Evolutionary conservation across 805 yeast genomes (phyloP).

Genomic region (Candida nemodendra): DNA sequence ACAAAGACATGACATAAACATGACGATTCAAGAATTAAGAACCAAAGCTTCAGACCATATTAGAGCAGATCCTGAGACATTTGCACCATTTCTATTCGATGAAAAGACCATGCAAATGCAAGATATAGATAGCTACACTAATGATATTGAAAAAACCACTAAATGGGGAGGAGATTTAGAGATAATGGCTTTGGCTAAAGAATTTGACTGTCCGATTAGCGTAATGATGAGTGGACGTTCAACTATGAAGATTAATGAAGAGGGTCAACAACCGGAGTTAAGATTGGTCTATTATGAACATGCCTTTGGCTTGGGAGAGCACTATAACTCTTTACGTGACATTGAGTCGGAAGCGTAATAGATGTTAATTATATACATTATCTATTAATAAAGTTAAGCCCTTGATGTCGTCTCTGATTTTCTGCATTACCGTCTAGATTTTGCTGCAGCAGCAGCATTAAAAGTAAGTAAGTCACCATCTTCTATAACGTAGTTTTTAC

Average conservation of each 20-base stretch:
- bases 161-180: conserved; percentile 98
- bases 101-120: conserved; percentile 64
- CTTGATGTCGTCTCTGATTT: too few relatives aligned
- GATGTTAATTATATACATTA: background rate
- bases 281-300: conserved; percentile 81
- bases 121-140: conserved; percentile 67
- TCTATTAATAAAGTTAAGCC: too few relatives aligned
- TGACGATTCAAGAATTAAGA: conserved; percentile 56
- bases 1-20: conserved; percentile 44
- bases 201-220: conserved; percentile 70
- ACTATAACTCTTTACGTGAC: conserved; percentile 72
- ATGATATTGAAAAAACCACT: conserved; percentile 69
- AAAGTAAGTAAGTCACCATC: conserved; percentile 92
- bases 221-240: conserved; percentile 78
- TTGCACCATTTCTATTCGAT: conserved; percentile 78
- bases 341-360: conserved; percentile 1
- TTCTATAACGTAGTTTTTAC: conserved; percentile 92
- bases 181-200: conserved; percentile 73
- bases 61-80: conserved; percentile 61
- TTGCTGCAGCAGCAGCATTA: conserved; percentile 71
- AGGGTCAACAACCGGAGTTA: conserved; percentile 51
- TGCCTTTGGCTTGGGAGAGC: conserved; percentile 89
- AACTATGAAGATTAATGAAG: conserved; percentile 60
- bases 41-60: conserved; percentile 65
- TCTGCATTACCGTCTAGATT: too few relatives aligned